Evolutionary conservation across 176 grass and related monocot species (phyloP).

Genomic region (Oryza coarctata): DNA sequence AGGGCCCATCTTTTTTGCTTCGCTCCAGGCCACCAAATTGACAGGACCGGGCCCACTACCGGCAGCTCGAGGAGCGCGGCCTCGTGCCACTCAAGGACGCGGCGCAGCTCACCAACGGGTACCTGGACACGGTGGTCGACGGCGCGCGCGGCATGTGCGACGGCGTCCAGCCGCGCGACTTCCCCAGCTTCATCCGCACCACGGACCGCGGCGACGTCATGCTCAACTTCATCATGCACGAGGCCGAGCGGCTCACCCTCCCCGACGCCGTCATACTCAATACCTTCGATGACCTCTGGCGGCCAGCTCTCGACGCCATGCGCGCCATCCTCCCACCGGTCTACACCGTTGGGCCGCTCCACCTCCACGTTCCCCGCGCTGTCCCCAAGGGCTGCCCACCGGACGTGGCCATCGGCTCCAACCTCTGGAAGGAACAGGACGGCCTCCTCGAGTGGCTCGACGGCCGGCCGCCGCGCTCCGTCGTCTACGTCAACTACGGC

Average conservation of each 20-base stretch:
- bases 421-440: slow-evolving; percentile 61
- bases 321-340: slow-evolving; percentile 22
- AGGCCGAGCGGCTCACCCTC: slow-evolving; percentile 22
- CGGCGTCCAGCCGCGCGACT: slow-evolving; percentile 34
- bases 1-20: too few species aligned
- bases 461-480: slow-evolving; percentile 24
- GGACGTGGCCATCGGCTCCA: slow-evolving; percentile 25
- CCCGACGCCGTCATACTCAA: slow-evolving; percentile 46
- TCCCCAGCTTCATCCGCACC: slow-evolving; percentile 55
- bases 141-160: slow-evolving; percentile 37
- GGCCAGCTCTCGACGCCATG: slow-evolving; percentile 29
- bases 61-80: slow-evolving; percentile 36
- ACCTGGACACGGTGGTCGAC: slow-evolving; percentile 36
- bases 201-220: slow-evolving; percentile 38
- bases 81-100: slow-evolving; percentile 46
- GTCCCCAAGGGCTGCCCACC: neutral
- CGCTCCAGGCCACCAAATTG: too few species aligned
- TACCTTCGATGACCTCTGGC: slow-evolving; percentile 49
- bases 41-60: too few species aligned
- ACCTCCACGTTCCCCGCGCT: neutral
- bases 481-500: slow-evolving; percentile 80
- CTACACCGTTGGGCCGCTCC: slow-evolving; percentile 52
- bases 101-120: slow-evolving; percentile 37
- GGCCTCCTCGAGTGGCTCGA: slow-evolving; percentile 57
- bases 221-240: slow-evolving; percentile 32